phyloP scores from a whole-genome alignment of 495 filamentous ascomycete genomes.

The Venustampulla echinocandica region DNA sequence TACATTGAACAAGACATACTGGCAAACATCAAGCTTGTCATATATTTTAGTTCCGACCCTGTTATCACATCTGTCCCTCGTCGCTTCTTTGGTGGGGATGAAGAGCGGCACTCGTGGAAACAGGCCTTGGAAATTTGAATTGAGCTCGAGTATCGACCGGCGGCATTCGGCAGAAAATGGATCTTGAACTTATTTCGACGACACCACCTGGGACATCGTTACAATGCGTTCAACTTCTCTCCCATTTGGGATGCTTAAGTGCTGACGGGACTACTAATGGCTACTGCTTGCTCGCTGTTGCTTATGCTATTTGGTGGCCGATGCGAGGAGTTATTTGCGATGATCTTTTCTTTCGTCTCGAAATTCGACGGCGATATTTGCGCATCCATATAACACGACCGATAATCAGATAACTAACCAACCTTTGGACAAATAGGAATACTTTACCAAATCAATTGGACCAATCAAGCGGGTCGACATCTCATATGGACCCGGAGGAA shows the following conservation, averaged over 20 bases:
- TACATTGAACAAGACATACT: no score
- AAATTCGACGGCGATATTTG: constrained; percentile 17
- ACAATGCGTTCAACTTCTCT: not conserved
- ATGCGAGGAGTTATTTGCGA: constrained; percentile 1
- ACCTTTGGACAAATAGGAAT: constrained; percentile 64
- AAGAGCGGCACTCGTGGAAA: no score
- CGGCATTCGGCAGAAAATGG: no score
- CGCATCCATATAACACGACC: constrained; percentile 11
- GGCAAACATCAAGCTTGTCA: not conserved
- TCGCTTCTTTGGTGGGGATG: no score
- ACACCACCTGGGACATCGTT: no score
- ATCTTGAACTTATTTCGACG: no score
- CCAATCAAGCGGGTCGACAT: constrained; percentile 81
- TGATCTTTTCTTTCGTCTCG: constrained; percentile 22
- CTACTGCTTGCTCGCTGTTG: constrained; percentile 67
- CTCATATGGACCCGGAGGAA: constrained; percentile 85
- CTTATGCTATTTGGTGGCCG: constrained; percentile 27
- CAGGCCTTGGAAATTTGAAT: no score
- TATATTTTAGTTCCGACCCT: not conserved
- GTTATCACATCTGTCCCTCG: no score
- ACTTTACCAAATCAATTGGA: constrained; percentile 81
- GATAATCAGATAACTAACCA: constrained; percentile 29
- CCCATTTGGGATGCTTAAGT: not conserved
- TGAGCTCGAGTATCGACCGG: no score
- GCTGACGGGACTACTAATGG: constrained; percentile 36